A percentile compares a stretch with the other conserved stretches of the same genome.
These are phyloP conservation scores for Oryza brachyantha DNA, from an alignment of 176 grass and related monocot species.

Conservation along the genomic window DNA sequence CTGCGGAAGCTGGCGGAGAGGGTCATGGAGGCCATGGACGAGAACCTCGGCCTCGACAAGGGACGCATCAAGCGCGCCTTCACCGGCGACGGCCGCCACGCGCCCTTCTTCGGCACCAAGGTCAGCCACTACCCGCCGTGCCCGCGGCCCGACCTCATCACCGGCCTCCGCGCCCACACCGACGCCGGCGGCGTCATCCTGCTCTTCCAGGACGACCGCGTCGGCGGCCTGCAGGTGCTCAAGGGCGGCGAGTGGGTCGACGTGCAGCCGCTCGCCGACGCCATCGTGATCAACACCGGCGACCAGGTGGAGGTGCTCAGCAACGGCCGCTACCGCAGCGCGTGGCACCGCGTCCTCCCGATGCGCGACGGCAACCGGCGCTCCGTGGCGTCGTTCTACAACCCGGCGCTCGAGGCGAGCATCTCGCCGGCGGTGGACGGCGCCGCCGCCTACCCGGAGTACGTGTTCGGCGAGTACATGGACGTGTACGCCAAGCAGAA, in stretches of 20 bases:
- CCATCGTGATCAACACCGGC: slow-evolving; percentile 71
- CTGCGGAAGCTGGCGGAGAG: slow-evolving; percentile 34
- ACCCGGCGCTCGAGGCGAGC: slow-evolving; percentile 38
- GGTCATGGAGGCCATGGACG: slow-evolving; percentile 58
- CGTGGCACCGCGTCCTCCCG: slow-evolving; percentile 64
- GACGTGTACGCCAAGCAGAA: slow-evolving; percentile 56
- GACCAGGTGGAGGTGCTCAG: slow-evolving; percentile 76
- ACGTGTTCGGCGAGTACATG: slow-evolving; percentile 58
- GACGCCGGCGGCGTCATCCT: slow-evolving; percentile 71
- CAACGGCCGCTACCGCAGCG: slow-evolving; percentile 59
- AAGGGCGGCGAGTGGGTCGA: slow-evolving; percentile 60
- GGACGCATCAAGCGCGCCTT: slow-evolving; percentile 45
- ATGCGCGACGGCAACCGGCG: slow-evolving; percentile 58
- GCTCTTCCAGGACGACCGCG: slow-evolving; percentile 61
- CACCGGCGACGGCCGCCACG: slow-evolving; percentile 25
- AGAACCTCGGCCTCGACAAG: slow-evolving; percentile 47
- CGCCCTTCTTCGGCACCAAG: slow-evolving; percentile 62
- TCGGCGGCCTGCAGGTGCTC: slow-evolving; percentile 61
- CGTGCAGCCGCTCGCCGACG: slow-evolving; percentile 48
- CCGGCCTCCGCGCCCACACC: slow-evolving; percentile 64
- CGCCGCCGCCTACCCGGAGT: slow-evolving; percentile 32
- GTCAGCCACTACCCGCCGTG: slow-evolving; percentile 85
- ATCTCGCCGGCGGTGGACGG: slow-evolving; percentile 28
- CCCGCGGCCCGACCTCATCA: slow-evolving; percentile 59
- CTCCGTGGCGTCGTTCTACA: slow-evolving; percentile 66